A percentile compares a stretch with the other conserved stretches of the same genome.
These are phyloP conservation scores for Fusarium nodosum DNA, from an alignment of 2,329 filamentous ascomycete species.

Conservation along the genomic window DNA sequence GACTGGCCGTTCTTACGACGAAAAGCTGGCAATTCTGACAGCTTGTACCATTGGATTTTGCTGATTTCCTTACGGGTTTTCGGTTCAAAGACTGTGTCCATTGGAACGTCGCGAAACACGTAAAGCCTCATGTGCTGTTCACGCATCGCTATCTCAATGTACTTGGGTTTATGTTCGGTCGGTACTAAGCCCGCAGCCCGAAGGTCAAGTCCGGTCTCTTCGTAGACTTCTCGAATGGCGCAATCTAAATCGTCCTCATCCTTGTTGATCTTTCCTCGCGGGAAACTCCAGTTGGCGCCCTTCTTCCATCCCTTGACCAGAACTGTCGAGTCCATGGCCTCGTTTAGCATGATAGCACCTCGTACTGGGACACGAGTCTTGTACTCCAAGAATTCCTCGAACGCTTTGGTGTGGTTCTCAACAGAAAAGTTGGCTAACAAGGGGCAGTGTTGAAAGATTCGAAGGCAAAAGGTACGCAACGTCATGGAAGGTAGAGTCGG, in stretches of 20 bases:
- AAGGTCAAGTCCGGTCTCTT: conserved; percentile 94
- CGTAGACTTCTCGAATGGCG: conserved; percentile 92
- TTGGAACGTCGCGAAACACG: conserved; percentile 89
- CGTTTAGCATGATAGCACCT: conserved; percentile 92
- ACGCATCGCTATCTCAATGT: conserved; percentile 88
- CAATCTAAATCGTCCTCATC: conserved; percentile 95
- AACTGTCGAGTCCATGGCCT: conserved; percentile 93
- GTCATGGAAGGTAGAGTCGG: conserved; percentile 86
- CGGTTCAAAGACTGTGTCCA: conserved; percentile 89
- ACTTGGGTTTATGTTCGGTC: conserved; percentile 79
- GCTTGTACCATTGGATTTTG: conserved; percentile 93
- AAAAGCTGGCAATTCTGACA: conserved; percentile 88
- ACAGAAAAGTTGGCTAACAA: conserved; percentile 84
- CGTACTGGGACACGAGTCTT: conserved; percentile 95
- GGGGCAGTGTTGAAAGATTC: conserved; percentile 95
- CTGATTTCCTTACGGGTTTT: conserved; percentile 97
- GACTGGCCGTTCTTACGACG: conserved; percentile 74
- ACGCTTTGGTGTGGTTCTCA: conserved; percentile 83
- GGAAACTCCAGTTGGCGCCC: conserved; percentile 95
- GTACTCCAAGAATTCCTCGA: conserved; percentile 92
- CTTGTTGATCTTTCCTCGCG: conserved; percentile 97
- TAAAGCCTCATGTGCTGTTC: conserved; percentile 95
- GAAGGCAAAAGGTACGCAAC: conserved; percentile 85
- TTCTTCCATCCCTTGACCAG: conserved; percentile 99
- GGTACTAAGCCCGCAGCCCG: conserved; percentile 80